These are phyloP conservation scores for Colletotrichum tofieldiae DNA, from an alignment of 2,329 filamentous ascomycete genomes.

Conservation along the genomic window DNA sequence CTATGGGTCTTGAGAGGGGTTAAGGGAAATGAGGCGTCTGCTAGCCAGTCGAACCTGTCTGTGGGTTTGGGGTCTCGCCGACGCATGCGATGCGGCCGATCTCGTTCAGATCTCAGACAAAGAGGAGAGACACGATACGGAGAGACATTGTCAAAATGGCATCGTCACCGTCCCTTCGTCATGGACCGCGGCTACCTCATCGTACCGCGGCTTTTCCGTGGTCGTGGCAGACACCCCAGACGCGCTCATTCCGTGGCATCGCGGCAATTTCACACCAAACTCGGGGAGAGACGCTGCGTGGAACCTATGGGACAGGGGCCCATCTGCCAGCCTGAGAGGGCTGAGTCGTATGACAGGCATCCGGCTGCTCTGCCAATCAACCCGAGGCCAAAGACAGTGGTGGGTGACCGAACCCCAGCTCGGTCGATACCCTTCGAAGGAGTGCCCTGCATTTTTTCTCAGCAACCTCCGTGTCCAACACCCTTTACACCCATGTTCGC, in stretches of 20 bases:
- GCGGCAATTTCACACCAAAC: slow-evolving; percentile 36
- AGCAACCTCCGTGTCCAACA: slow-evolving; percentile 37
- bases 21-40: slow-evolving; percentile 27
- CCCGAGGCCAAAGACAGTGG: slow-evolving; percentile 37
- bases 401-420: slow-evolving; percentile 40
- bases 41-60: slow-evolving; percentile 10
- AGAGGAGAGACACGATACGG: slow-evolving; percentile 40
- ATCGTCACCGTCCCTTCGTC: slow-evolving; percentile 26
- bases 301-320: slow-evolving; percentile 24
- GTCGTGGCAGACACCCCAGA: slow-evolving; percentile 33
- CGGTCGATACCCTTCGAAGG: slow-evolving; percentile 41
- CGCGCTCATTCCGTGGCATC: slow-evolving; percentile 42
- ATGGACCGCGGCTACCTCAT: slow-evolving; percentile 38
- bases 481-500: slow-evolving; percentile 45
- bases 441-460: slow-evolving; percentile 47
- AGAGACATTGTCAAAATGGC: slow-evolving; percentile 30
- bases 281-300: slow-evolving; percentile 40
- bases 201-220: slow-evolving; percentile 36
- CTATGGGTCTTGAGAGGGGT: not conserved
- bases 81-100: slow-evolving; percentile 37
- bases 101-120: slow-evolving; percentile 41
- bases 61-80: slow-evolving; percentile 38
- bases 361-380: slow-evolving; percentile 38
- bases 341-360: slow-evolving; percentile 44
- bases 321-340: slow-evolving; percentile 42